These are phyloP conservation scores for Aspergillus nomiae DNA, from an alignment of 2,329 filamentous ascomycete genomes.

Conservation along the genomic window DNA sequence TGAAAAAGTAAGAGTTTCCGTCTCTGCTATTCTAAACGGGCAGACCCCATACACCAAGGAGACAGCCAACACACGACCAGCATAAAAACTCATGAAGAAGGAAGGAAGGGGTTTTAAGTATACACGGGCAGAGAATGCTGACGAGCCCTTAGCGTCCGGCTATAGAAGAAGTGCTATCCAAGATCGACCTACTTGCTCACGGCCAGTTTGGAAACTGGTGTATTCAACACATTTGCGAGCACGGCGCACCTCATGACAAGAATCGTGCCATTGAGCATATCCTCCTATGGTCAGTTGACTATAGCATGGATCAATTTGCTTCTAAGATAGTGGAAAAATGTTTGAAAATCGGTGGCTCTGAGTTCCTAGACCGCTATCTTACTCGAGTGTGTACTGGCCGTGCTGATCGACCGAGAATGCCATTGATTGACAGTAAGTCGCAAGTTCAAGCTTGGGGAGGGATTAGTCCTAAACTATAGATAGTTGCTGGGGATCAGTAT, in stretches of 20 bases:
- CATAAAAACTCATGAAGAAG: background rate
- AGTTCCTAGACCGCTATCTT: conserved; percentile 90
- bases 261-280: conserved; percentile 95
- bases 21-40: background rate
- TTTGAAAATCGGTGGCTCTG: conserved; percentile 87
- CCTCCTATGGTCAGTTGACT: conserved; percentile 88
- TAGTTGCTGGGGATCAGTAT: conserved; percentile 93
- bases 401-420: conserved; percentile 88
- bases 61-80: background rate
- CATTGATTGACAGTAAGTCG: conserved; percentile 81
- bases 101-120: background rate
- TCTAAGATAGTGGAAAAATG: conserved; percentile 99
- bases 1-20: conserved; percentile 73
- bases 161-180: conserved; percentile 92
- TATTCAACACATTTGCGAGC: conserved; percentile 98
- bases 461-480: conserved; percentile 11
- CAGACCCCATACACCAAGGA: background rate
- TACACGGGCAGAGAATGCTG: conserved; percentile 14
- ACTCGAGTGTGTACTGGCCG: conserved; percentile 92
- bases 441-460: background rate
- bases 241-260: conserved; percentile 86
- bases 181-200: conserved; percentile 94
- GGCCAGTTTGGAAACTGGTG: conserved; percentile 99
- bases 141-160: conserved; percentile 73
- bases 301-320: conserved; percentile 98